Evolutionary conservation across 192 early-diverging fungal species (phyloP), one percentile per base, ranked within the genome.

Genomic region (Backusella luteola): DNA sequence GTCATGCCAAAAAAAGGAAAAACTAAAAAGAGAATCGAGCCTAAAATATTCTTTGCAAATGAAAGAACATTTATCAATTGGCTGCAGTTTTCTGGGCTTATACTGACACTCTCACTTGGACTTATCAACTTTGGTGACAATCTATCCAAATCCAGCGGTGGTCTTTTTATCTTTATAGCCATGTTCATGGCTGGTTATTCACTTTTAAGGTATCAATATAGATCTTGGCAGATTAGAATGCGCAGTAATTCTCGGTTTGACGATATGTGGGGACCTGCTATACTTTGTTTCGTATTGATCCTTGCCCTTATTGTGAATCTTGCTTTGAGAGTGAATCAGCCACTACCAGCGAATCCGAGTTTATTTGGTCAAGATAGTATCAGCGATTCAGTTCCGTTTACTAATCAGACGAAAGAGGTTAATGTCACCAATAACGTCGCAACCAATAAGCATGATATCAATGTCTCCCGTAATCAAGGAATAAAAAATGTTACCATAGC

Each of bases 21-120:
- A 17, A 36, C 26, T 8, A 69, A 69, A 69, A 69, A 69, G 39
- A 89, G 12, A 56, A 71, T 53, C 21, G 74, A 70, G 35, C 88
- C 90, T 8, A 96, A 96, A 73, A 85, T 92, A 67, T 94, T 94
- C 82, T 95, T 96, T 84, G 91, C 94, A 39, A 96, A 96, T 83
- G 95, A 96, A 83, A 87, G 95, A 66, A 96, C 95, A 0, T 94
- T 93, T 70, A 87, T 96, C 78, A 83, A 87, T 56, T 96, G 93
- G 93, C 83, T 94, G 68, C 93, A 90, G 67, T 88, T 94, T 66
- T 87, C 90, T 21, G 85, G 88, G 42, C 78, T 91, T 34, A 80
- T 92, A 34, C 87, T 89, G 21, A 84, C 86, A 9, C 86, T 92
- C 39, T 91, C 89, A 9, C 79, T 92, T 76, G 90, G 86, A 71